phyloP scores from a whole-genome alignment of 2,329 filamentous ascomycete genomes.

The Grosmannia clavigera region DNA sequence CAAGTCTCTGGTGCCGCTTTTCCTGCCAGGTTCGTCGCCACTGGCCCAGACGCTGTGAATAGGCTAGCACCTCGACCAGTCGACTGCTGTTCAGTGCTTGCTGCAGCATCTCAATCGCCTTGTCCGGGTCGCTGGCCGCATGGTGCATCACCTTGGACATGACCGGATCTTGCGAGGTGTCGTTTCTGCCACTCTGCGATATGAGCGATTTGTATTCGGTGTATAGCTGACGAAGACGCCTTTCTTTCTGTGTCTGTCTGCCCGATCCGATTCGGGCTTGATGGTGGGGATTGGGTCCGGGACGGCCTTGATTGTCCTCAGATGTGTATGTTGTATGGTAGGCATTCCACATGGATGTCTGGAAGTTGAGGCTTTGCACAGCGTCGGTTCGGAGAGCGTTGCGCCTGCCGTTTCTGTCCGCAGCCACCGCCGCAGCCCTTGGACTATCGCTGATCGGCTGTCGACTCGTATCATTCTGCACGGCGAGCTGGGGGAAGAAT shows the following conservation, averaged over 20 bases:
- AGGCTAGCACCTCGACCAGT: background rate
- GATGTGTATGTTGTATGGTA: background rate
- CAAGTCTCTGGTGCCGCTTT: background rate
- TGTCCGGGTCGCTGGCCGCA: background rate
- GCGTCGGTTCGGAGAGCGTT: background rate
- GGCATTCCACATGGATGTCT: slow-evolving; percentile 3
- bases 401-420: background rate
- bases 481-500: background rate
- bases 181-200: background rate
- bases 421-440: background rate
- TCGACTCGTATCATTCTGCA: background rate
- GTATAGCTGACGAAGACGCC: background rate
- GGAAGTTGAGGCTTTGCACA: background rate
- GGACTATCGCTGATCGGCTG: background rate
- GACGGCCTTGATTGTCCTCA: background rate
- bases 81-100: background rate
- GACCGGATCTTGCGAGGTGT: background rate
- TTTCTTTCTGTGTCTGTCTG: background rate
- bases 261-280: background rate
- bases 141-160: background rate
- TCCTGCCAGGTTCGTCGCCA: slow-evolving; percentile 4
- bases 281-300: background rate
- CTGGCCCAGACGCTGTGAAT: background rate
- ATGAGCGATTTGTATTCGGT: background rate
- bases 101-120: background rate